Base-by-base conservation (phyloP, 148 eudicot species). In the Chenopodium suecicum region DNA sequence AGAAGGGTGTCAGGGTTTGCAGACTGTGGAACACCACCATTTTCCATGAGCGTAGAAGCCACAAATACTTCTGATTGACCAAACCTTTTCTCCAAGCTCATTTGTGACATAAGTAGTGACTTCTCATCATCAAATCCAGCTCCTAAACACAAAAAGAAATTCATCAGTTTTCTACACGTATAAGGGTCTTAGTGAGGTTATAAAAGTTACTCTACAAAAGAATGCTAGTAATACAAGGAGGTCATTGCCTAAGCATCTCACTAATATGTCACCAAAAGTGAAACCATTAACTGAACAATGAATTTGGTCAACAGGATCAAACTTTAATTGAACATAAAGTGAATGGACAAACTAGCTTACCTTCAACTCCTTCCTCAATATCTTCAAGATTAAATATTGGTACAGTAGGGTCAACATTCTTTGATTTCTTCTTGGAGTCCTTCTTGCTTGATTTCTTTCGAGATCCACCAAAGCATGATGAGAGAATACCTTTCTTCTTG, bases 11-110 rank as follows among this genome's bases (percentile, higher is more conserved):
- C 90, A 56, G 90, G 88, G 77, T 86, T 84, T 12, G 89, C 80
- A 11, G 90, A 82, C 27, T 73, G 88, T 27, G 91, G 93, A 71
- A 89, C 82, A 19, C 93, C 93, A 20, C 93, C 93, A 78, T 83
- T 80, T 82, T 91, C 91, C 91, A 88, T 89, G 48, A 89, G 87
- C 7, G 91, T 91, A 25, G 91, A 86, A 74, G 89, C 88, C 79
- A 91, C 85, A 83, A 90, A 89, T 22, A 86, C 91, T 74, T 87
- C 89, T 79, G 93, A 90, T 68, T 89, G 91, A 78, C 93, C 93
- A 85, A 91, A 91, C 73, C 91, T 82, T 76, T 87, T 88, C 80
- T 90, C 93, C 25, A 90, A 76, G 88, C 86, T 87, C 86, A 86
- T 83, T 63, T 87, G 91, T 66, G 91, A 91, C 91, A 89, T 88